Conservation (phyloP, 306 rosid species). For the Vigna trinervia region DNA sequence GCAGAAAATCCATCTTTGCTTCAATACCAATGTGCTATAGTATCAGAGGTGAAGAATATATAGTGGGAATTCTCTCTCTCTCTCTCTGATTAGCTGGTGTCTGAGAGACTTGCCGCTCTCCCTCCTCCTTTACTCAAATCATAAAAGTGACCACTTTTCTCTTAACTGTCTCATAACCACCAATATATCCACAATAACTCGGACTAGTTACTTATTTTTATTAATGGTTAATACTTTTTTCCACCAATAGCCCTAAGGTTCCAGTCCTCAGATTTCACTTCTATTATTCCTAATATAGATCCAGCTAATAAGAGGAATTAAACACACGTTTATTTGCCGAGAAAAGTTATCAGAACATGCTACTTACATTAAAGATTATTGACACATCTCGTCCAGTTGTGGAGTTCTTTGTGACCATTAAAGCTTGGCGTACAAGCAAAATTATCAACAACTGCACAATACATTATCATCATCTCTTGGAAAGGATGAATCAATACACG, state of each 20-base stretch:
- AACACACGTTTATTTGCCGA: too few relatives aligned
- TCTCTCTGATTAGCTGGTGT: neutral
- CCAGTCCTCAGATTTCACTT: neutral
- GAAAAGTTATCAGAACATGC: neutral
- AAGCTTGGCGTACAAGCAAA: slow-evolving; percentile 49
- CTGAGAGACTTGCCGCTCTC: neutral
- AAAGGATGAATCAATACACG: slow-evolving; percentile 18
- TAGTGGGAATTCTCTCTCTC: too few relatives aligned
- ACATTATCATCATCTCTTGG: slow-evolving; percentile 1
- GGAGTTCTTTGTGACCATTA: slow-evolving; percentile 42
- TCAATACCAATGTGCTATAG: neutral
- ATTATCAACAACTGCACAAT: slow-evolving; percentile 43
- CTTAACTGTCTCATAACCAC: neutral
- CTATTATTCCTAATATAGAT: too few relatives aligned
- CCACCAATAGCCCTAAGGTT: neutral
- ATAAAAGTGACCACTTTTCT: neutral
- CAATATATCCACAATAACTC: neutral
- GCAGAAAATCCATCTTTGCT: neutral
- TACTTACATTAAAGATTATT: slow-evolving; percentile 41
- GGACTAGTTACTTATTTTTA: too few relatives aligned
- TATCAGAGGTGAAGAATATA: neutral
- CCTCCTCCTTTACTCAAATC: neutral
- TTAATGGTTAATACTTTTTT: too few relatives aligned
- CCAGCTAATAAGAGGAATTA: neutral
- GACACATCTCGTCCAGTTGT: slow-evolving; percentile 33